phyloP scores from a whole-genome alignment of 768 basidiomycete genomes.

The Mrakia hoshinonis region DNA sequence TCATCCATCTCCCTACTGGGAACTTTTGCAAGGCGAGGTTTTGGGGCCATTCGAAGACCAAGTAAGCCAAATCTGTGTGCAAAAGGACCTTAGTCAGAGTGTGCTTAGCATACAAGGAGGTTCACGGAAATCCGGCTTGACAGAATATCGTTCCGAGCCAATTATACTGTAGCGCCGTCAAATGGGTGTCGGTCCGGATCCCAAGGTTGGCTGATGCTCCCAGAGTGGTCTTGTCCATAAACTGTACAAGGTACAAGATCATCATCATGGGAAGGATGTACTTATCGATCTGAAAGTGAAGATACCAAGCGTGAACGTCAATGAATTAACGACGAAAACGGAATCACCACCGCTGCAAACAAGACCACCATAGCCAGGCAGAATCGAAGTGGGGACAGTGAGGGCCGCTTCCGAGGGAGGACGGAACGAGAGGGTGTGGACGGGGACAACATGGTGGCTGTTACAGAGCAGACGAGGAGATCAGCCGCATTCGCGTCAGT shows the following conservation, averaged over 20 bases:
- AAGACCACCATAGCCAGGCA: too few relatives aligned
- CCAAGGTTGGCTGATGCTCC: conserved; percentile 33
- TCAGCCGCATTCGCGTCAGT: too few relatives aligned
- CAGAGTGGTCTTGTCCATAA: conserved; percentile 36
- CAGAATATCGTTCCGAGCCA: conserved; percentile 33
- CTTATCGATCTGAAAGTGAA: conserved; percentile 34
- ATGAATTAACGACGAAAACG: too few relatives aligned
- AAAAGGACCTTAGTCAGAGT: neutral
- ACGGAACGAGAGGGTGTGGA: too few relatives aligned
- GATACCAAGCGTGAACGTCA: too few relatives aligned
- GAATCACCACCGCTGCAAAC: too few relatives aligned
- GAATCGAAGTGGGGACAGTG: too few relatives aligned
- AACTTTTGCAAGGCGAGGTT: conserved; percentile 34
- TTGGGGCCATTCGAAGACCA: conserved; percentile 35
- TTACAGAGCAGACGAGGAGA: too few relatives aligned
- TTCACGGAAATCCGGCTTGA: conserved; percentile 14
- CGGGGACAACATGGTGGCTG: too few relatives aligned
- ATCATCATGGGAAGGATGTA: conserved; percentile 32
- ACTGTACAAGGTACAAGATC: conserved; percentile 29
- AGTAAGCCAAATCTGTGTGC: conserved; percentile 22
- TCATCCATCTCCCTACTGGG: conserved; percentile 34
- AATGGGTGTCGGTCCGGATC: conserved; percentile 32
- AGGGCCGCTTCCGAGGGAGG: too few relatives aligned
- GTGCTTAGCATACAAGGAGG: too few relatives aligned
- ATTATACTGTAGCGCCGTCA: conserved; percentile 29